These are phyloP conservation scores for Biscogniauxia marginata DNA, from an alignment of 2,329 filamentous ascomycete genomes.

Conservation along the genomic window DNA sequence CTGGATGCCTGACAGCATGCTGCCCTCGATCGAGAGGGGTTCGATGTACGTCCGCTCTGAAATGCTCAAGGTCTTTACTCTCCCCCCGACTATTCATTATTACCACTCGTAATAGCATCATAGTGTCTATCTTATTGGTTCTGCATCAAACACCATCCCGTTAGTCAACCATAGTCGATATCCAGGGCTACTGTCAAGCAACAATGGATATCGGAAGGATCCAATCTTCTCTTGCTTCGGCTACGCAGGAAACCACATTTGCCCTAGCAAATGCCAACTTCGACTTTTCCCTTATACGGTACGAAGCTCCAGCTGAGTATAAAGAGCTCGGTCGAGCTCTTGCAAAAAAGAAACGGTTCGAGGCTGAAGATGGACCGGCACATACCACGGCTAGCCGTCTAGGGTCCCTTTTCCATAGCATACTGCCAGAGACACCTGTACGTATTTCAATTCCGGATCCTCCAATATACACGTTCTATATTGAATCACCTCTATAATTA, in stretches of 20 bases:
- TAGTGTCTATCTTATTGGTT: too few species aligned
- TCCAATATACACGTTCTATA: not conserved
- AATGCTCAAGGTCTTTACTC: too few species aligned
- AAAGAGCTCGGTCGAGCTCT: constrained; percentile 4
- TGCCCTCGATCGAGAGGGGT: too few species aligned
- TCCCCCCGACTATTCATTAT: not conserved
- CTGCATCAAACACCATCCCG: too few species aligned
- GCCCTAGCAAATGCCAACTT: constrained; percentile 15
- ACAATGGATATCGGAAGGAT: constrained; percentile 11
- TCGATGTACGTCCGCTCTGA: too few species aligned
- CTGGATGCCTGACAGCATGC: too few species aligned
- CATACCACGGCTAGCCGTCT: constrained; percentile 10
- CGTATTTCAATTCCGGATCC: not conserved
- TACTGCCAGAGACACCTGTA: constrained; percentile 6
- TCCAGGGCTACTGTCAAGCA: not conserved
- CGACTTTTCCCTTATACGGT: constrained; percentile 10
- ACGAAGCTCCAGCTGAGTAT: constrained; percentile 10
- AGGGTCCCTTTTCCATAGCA: constrained; percentile 7
- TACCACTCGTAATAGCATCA: too few species aligned
- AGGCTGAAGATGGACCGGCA: constrained; percentile 6
- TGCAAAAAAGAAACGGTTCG: not conserved
- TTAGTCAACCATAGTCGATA: too few species aligned
- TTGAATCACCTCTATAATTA: too few species aligned
- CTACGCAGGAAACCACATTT: constrained; percentile 9
- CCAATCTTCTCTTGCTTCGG: constrained; percentile 1